These are phyloP conservation scores for Purpureocillium takamizusanense DNA, from an alignment of 2,329 filamentous ascomycete species.

Conservation along the genomic window DNA sequence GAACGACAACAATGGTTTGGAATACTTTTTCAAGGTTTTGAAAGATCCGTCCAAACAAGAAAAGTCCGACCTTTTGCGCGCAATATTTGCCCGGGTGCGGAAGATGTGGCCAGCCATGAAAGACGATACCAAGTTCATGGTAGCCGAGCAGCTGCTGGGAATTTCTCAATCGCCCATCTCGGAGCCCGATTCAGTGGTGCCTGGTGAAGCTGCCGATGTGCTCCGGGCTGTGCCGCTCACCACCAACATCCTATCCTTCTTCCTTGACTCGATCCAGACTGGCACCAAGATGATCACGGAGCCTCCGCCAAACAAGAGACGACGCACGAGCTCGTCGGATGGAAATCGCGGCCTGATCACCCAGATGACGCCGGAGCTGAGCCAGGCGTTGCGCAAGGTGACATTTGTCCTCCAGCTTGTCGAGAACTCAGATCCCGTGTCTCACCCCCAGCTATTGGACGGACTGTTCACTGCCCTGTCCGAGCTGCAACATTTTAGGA, in stretches of 20 bases:
- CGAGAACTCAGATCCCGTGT: constrained; percentile 67
- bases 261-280: constrained; percentile 66
- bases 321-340: constrained; percentile 68
- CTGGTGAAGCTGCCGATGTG: constrained; percentile 60
- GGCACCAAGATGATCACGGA: constrained; percentile 64
- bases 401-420: constrained; percentile 86
- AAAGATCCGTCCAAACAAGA: constrained; percentile 28
- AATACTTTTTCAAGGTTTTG: constrained; percentile 40
- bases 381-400: constrained; percentile 61
- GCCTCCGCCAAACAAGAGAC: constrained; percentile 66
- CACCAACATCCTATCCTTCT: constrained; percentile 60
- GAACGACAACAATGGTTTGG: constrained; percentile 42
- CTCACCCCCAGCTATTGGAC: constrained; percentile 67
- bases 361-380: constrained; percentile 56
- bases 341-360: constrained; percentile 49
- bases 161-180: constrained; percentile 37
- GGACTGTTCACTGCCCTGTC: constrained; percentile 78
- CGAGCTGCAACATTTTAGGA: constrained; percentile 77
- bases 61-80: constrained; percentile 45
- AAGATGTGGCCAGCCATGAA: constrained; percentile 68
- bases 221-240: constrained; percentile 66
- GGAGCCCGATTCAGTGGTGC: constrained; percentile 26
- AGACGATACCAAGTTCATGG: constrained; percentile 46
- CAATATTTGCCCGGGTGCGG: constrained; percentile 60
- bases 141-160: constrained; percentile 55